Conservation (phyloP, 805 yeast species). For the Saturnispora halmiae region DNA sequence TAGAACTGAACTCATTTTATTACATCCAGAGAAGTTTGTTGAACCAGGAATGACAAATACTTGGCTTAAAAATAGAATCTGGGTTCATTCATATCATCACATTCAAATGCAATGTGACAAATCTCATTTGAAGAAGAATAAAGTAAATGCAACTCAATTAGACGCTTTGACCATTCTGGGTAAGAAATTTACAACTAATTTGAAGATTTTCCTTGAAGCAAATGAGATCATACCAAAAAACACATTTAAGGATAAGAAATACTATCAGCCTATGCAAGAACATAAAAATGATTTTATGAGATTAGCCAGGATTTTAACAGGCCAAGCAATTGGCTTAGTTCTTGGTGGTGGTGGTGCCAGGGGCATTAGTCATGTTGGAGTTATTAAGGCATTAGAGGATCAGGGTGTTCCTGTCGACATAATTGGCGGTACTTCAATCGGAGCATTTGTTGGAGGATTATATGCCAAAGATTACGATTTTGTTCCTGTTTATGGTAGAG, state of each 20-base stretch:
- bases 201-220: slow-evolving; percentile 22
- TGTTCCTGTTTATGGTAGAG: slow-evolving; percentile 84
- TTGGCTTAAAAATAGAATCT: slow-evolving; percentile 78
- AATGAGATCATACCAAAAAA: slow-evolving; percentile 16
- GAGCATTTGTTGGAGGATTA: slow-evolving; percentile 90
- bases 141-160: slow-evolving; percentile 12
- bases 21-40: slow-evolving; percentile 78
- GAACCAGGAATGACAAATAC: slow-evolving; percentile 74
- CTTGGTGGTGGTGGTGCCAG: slow-evolving; percentile 98
- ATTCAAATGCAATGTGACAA: slow-evolving; percentile 48
- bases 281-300: slow-evolving; percentile 87
- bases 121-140: slow-evolving; percentile 5
- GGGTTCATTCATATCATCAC: slow-evolving; percentile 94
- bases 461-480: slow-evolving; percentile 88
- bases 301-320: slow-evolving; percentile 80
- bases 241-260: slow-evolving; percentile 19
- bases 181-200: slow-evolving; percentile 20
- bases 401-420: slow-evolving; percentile 89
- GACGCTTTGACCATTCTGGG: slow-evolving; percentile 16
- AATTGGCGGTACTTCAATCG: slow-evolving; percentile 94
- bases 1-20: slow-evolving; percentile 71
- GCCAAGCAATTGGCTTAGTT: slow-evolving; percentile 89
- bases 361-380: slow-evolving; percentile 87
- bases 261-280: slow-evolving; percentile 32
- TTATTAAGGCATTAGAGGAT: slow-evolving; percentile 82